These are phyloP conservation scores for Beauveria caledonica DNA, from an alignment of 2,329 filamentous ascomycete species.

Conservation along the genomic window DNA sequence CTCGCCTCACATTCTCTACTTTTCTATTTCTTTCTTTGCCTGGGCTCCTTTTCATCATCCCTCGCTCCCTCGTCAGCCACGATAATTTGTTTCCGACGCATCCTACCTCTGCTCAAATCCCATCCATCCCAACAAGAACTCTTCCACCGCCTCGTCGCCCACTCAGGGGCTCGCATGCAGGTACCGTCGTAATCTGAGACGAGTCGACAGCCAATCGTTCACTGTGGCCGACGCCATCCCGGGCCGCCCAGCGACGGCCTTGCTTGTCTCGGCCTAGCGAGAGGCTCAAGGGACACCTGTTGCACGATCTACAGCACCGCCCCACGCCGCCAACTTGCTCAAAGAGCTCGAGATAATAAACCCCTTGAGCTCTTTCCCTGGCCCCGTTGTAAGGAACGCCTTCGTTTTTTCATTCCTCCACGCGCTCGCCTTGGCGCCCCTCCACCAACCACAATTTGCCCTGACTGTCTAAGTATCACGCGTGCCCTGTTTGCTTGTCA, in stretches of 20 bases:
- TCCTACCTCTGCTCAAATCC: neutral
- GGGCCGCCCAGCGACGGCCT: neutral
- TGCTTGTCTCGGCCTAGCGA: slow-evolving; percentile 1
- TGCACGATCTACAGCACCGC: slow-evolving; percentile 7
- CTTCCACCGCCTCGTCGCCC: neutral
- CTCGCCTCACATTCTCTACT: neutral
- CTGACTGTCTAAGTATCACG: neutral
- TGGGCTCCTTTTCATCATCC: neutral
- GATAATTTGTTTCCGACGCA: neutral
- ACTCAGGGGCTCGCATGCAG: slow-evolving; percentile 18
- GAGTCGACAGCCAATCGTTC: slow-evolving; percentile 24
- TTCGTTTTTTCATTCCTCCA: slow-evolving; percentile 1
- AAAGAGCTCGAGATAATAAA: neutral
- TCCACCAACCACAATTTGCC: neutral
- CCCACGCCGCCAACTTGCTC: neutral
- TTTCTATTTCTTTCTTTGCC: neutral
- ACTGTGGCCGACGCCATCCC: slow-evolving; percentile 8
- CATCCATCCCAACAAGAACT: neutral
- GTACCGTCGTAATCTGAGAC: slow-evolving; percentile 26
- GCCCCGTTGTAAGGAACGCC: neutral
- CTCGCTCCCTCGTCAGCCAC: neutral
- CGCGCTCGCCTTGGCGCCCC: neutral
- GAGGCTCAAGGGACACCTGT: neutral
- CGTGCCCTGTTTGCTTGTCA: neutral
- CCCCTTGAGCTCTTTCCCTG: too few species aligned